Evolutionary conservation across 148 eudicot genomes (phyloP).

Genomic region (Fagopyrum homotropicum): DNA sequence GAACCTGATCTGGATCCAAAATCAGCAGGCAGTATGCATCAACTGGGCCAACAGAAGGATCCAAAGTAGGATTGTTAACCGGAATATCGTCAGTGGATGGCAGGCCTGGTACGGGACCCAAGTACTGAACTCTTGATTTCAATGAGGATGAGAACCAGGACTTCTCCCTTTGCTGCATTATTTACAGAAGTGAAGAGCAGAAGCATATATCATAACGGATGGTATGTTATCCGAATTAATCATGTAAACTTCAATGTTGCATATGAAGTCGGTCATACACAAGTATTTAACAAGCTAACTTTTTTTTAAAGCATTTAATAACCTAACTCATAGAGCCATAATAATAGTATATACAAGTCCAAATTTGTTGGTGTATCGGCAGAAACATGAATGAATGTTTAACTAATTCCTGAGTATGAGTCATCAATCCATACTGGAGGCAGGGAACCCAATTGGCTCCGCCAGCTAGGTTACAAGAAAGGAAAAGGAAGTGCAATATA

Average conservation of each 20-base stretch:
- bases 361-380: no score
- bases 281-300: not conserved
- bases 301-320: not conserved
- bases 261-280: not conserved
- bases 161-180: conserved; percentile 67
- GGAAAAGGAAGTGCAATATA: not conserved
- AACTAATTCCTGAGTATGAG: not conserved
- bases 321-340: not conserved
- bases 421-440: not conserved
- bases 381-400: no score
- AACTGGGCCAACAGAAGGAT: conserved; percentile 72
- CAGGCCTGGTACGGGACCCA: conserved; percentile 72
- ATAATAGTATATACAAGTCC: no score
- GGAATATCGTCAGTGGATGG: conserved; percentile 40
- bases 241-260: not conserved
- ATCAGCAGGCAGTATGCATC: conserved; percentile 64
- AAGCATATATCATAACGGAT: not conserved
- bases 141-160: conserved; percentile 71
- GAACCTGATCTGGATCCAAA: conserved; percentile 77
- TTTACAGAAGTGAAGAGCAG: not conserved
- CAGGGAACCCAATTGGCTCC: not conserved
- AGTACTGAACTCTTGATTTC: conserved; percentile 65
- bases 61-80: conserved; percentile 36
- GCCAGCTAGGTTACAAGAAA: not conserved
- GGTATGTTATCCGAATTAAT: not conserved